Conservation (phyloP, 495 filamentous ascomycete species). For the Neurospora sp. region DNA sequence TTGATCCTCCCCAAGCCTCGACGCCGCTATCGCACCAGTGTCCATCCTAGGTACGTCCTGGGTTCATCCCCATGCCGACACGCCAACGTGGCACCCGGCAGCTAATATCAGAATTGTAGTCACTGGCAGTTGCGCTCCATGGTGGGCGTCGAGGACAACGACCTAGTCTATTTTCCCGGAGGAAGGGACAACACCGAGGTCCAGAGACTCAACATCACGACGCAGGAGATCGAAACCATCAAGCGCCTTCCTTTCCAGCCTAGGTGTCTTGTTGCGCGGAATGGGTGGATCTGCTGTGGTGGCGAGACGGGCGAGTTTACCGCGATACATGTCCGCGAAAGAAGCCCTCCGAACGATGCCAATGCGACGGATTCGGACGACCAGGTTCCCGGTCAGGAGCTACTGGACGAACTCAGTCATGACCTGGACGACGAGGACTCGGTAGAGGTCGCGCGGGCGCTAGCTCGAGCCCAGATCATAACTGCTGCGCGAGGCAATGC, state of each 20-base stretch:
- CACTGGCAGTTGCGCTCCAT: slow-evolving; percentile 90
- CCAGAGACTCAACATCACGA: slow-evolving; percentile 59
- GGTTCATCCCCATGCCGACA: slow-evolving; percentile 8
- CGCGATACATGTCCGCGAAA: slow-evolving; percentile 52
- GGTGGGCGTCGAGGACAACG: slow-evolving; percentile 66
- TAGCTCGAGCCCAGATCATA: slow-evolving; percentile 18
- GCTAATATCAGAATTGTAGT: slow-evolving; percentile 33
- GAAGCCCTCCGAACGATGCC: slow-evolving; percentile 17
- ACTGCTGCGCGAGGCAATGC: background rate
- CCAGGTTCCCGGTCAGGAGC: slow-evolving; percentile 38
- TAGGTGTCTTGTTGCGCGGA: slow-evolving; percentile 69
- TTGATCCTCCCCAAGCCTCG: slow-evolving; percentile 55
- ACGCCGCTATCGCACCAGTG: slow-evolving; percentile 63
- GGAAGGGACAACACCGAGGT: slow-evolving; percentile 49
- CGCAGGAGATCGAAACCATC: slow-evolving; percentile 63
- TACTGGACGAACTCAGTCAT: background rate
- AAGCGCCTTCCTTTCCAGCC: slow-evolving; percentile 72
- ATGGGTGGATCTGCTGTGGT: slow-evolving; percentile 84
- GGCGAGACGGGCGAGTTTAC: slow-evolving; percentile 80
- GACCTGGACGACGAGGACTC: slow-evolving; percentile 31
- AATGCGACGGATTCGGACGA: slow-evolving; percentile 45
- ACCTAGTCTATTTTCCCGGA: slow-evolving; percentile 74
- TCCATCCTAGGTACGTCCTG: slow-evolving; percentile 58
- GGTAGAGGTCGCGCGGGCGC: background rate
- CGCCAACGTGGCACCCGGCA: background rate